Base-by-base conservation (phyloP, 2,329 filamentous ascomycete species). In the Aspergillus pseudonomiae region DNA sequence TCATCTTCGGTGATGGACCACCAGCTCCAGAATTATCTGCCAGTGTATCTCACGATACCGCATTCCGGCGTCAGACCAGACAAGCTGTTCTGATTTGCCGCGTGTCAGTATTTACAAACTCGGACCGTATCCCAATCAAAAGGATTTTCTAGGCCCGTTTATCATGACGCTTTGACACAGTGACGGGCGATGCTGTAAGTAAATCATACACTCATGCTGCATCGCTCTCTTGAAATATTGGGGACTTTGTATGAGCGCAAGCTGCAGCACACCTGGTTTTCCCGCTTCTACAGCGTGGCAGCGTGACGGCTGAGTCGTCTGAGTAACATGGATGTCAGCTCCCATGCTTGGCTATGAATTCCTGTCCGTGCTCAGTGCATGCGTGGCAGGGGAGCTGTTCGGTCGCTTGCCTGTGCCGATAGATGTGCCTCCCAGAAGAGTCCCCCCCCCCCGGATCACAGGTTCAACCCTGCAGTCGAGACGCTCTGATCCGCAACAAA, bases 241-340 rank as follows among this genome's bases (percentile, higher is more conserved):
- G 34, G 9, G 30, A 21, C 32, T 39, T 36, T n/a, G 21, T n/a
- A 26, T n/a, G 12, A 26, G 52, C 11, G 30, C 52, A 26, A 36
- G 52, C 11, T 55, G 32, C 34, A 39, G n/a, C 26, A 36, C 32
- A 55, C 36, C 24, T 55, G 34, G 16, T 21, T 30, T 39, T 39
- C 34, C 12, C 52, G 52, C 34, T 24, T 39, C 21, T 39, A 34
- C 52, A 39, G 52, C 52, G 21, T 55, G 52, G 52, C 30, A n/a
- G 34, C 10, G 52, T 32, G 32, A 55, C 26, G 52, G 34, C 32
- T 55, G 52, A 55, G 32, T 39, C 21, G 30, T 55, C 52, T 26
- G 52, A 39, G 52, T 55, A 55, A 55, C 52, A 26, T 39, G 52
- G 12, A 19, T 26, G 52, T 55, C 52, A 39, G 52, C 52, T 39